These are phyloP conservation scores for Aquilaria malaccensis DNA, from an alignment of 345 rosid species.

Conservation along the genomic window DNA sequence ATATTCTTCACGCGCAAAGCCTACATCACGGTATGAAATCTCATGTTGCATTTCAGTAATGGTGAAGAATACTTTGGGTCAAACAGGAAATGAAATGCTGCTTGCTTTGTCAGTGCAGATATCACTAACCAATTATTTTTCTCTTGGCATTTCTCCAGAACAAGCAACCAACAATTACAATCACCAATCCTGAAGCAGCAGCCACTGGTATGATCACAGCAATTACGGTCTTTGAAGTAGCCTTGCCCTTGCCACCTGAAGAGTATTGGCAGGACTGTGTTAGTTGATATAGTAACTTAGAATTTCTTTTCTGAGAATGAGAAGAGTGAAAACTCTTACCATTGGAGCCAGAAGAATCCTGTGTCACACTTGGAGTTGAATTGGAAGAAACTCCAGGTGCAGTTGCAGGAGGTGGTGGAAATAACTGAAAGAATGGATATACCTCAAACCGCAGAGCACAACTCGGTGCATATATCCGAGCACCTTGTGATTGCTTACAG, in stretches of 20 bases:
- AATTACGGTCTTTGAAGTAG: conserved; percentile 6
- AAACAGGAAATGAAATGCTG: no score
- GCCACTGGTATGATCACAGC: conserved; percentile 15
- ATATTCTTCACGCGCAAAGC: conserved; percentile 9
- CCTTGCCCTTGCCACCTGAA: conserved; percentile 17
- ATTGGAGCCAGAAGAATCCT: background rate
- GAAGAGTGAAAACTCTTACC: conserved; percentile 8
- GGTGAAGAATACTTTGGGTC: no score
- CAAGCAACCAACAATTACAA: conserved; percentile 14
- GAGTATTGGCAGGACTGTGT: background rate
- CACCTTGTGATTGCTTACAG: conserved; percentile 13
- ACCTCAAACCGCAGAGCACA: conserved; percentile 32
- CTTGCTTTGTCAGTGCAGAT: no score
- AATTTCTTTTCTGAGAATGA: background rate
- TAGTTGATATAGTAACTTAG: background rate
- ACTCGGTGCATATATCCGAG: conserved; percentile 15
- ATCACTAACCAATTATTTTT: conserved; percentile 13
- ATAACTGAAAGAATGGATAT: conserved; percentile 16
- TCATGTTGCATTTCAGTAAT: background rate
- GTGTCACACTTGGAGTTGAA: conserved; percentile 8
- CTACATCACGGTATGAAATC: conserved; percentile 3
- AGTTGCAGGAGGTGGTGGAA: conserved; percentile 13
- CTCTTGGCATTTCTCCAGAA: conserved; percentile 14
- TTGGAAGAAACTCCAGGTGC: conserved; percentile 1
- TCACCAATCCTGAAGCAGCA: conserved; percentile 7